Evolutionary conservation across 805 yeast genomes (phyloP).

Genomic region (Suhomyces emberorum): DNA sequence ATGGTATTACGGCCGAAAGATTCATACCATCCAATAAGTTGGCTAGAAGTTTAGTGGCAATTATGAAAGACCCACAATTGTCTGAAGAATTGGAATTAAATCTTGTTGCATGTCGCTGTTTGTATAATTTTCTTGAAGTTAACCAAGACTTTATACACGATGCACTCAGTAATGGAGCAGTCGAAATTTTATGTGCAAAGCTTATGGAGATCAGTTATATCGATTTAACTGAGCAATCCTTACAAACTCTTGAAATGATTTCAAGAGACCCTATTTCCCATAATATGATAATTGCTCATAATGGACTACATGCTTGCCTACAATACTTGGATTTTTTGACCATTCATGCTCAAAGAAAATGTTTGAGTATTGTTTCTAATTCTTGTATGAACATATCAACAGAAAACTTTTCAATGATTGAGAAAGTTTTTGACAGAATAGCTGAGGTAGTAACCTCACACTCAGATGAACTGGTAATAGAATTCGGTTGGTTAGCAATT

Average conservation of each 20-base stretch:
- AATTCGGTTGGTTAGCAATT: conserved; percentile 63
- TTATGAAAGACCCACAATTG: conserved; percentile 56
- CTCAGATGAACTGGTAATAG: conserved; percentile 58
- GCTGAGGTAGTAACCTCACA: conserved; percentile 53
- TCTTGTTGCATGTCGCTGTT: conserved; percentile 76
- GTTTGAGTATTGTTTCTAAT: conserved; percentile 68
- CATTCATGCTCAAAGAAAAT: conserved; percentile 81
- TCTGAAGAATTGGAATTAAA: conserved; percentile 75
- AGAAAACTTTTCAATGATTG: conserved; percentile 45
- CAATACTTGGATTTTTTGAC: conserved; percentile 85
- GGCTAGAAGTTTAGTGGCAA: conserved; percentile 50
- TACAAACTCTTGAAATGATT: conserved; percentile 69
- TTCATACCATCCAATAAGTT: conserved; percentile 58
- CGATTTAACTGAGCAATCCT: conserved; percentile 88
- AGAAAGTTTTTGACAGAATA: conserved; percentile 57
- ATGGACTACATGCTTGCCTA: conserved; percentile 63
- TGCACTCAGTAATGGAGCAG: conserved; percentile 62
- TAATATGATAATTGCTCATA: conserved; percentile 50
- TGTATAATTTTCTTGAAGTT: conserved; percentile 77
- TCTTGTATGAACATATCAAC: conserved; percentile 50
- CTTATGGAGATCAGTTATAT: conserved; percentile 75
- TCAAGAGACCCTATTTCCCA: conserved; percentile 52
- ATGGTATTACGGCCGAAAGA: conserved; percentile 58
- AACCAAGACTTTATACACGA: conserved; percentile 59
- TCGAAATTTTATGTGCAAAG: conserved; percentile 63